Evolutionary conservation across 2,329 filamentous ascomycete species (phyloP), one percentile per base, ranked within the genome.

Genomic region (Fusarium secorum): DNA sequence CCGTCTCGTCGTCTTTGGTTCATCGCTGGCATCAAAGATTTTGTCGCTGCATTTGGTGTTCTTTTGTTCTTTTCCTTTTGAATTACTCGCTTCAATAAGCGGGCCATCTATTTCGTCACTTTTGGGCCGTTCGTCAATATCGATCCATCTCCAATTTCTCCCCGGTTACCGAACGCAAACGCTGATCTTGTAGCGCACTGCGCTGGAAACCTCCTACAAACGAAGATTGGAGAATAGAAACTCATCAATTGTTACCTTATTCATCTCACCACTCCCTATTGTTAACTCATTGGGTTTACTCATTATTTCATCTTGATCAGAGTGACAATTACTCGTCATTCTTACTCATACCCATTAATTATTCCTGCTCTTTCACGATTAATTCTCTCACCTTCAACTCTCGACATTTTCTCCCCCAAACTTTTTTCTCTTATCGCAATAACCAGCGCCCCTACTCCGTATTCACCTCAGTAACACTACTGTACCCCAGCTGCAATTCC

Each of bases 401-500:
- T 45, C 24, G 30, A 59, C 32, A 46, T 32, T 39, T 35, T 59
- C 35, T 46, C 36, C 22, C 36, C 41, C 28, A 46, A 64, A 49
- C 35, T 42, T 52, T 61, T 60, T 54, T 54, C 60, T 35, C 64
- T 51, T 45, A 62, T 67, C 33, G 42, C 49, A 67, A 51, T 24
- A 28, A 39, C 32, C 46, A 66, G 46, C 46, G 33, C 45, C 46
- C 38, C 48, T 52, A 52, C 48, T 52, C 48, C 33, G 33, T 52
- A 39, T 39, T 52, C 41, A 36, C 60, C 53, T 39, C 44, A 64
- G 60, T 44, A 66, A 35, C 64, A 62, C 48, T 59, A 62, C 66
- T 63, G 53, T 60, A 72, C 68, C 71, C 74, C 71, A 69, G 65
- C 71, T 71, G 63, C 53, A 68, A 65, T 76, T 75, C 71, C 69